A percentile compares a stretch with the other conserved stretches of the same genome.
These are phyloP conservation scores for Chrysanthemum makinoi DNA, from an alignment of 129 eudicot species.

Conservation along the genomic window DNA sequence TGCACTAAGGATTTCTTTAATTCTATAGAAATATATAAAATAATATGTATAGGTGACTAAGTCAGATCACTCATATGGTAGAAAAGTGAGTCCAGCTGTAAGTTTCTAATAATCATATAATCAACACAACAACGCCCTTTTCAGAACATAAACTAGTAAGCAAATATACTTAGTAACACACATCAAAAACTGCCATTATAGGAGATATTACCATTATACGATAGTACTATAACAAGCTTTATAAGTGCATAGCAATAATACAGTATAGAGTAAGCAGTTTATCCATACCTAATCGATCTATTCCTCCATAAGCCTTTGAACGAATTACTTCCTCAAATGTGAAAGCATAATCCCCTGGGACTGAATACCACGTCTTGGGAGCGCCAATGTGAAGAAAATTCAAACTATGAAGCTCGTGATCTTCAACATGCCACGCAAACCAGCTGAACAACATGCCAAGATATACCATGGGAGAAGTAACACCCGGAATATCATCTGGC, in stretches of 20 bases:
- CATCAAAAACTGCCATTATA: background rate
- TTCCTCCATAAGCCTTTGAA: constrained; percentile 56
- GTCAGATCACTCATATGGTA: no score
- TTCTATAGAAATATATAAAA: no score
- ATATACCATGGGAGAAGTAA: constrained; percentile 97
- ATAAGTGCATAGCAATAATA: constrained; percentile 12
- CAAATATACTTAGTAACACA: background rate
- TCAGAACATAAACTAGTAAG: background rate
- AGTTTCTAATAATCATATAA: no score
- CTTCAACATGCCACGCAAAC: constrained; percentile 99
- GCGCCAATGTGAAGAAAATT: constrained; percentile 91
- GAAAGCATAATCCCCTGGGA: constrained; percentile 84
- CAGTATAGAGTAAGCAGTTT: constrained; percentile 17
- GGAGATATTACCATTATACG: no score
- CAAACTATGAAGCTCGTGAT: constrained; percentile 97
- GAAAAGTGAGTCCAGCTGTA: no score
- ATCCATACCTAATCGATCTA: constrained; percentile 76
- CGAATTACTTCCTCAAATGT: constrained; percentile 88
- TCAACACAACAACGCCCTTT: background rate
- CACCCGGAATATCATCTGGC: constrained; percentile 99
- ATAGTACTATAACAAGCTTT: background rate
- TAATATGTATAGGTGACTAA: no score
- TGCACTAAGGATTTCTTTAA: no score
- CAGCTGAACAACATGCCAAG: constrained; percentile 97
- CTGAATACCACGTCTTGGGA: constrained; percentile 93